Conservation (phyloP, 148 eudicot species). For the Chenopodium berlandieri region DNA sequence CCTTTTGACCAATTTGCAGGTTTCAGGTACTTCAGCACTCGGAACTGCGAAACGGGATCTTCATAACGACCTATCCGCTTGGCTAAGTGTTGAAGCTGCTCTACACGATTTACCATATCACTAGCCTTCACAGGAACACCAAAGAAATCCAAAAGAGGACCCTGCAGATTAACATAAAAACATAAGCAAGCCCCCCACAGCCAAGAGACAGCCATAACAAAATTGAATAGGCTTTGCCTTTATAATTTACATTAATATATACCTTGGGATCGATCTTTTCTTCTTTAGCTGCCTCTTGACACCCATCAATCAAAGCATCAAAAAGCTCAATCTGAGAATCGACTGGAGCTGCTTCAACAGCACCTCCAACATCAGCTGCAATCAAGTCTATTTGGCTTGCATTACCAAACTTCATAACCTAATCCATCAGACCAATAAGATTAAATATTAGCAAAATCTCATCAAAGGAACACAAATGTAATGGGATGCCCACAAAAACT, state of each 20-base stretch:
- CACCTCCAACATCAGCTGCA: slow-evolving; percentile 89
- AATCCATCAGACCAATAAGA: slow-evolving; percentile 11
- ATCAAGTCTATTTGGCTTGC: slow-evolving; percentile 78
- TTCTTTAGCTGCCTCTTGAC: slow-evolving; percentile 77
- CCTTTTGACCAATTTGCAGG: slow-evolving; percentile 99
- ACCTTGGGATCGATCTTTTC: slow-evolving; percentile 74
- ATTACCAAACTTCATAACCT: slow-evolving; percentile 97
- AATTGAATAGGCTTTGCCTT: background rate
- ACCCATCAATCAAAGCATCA: slow-evolving; percentile 88
- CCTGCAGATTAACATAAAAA: slow-evolving; percentile 44
- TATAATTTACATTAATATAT: background rate
- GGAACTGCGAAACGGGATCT: slow-evolving; percentile 80
- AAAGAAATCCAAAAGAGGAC: slow-evolving; percentile 88
- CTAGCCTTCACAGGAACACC: slow-evolving; percentile 97
- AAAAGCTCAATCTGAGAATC: slow-evolving; percentile 93
- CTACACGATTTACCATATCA: slow-evolving; percentile 79
- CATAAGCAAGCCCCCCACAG: slow-evolving; percentile 7
- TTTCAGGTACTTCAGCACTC: slow-evolving; percentile 79
- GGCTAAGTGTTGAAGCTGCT: slow-evolving; percentile 85
- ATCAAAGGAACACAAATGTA: background rate
- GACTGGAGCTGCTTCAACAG: slow-evolving; percentile 80
- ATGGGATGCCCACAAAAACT: background rate
- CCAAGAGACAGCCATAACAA: background rate
- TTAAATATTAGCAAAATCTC: slow-evolving; percentile 4
- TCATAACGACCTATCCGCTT: slow-evolving; percentile 75